phyloP scores from a whole-genome alignment of 352 stramenopile species.

The Phytophthora citrophthora region DNA sequence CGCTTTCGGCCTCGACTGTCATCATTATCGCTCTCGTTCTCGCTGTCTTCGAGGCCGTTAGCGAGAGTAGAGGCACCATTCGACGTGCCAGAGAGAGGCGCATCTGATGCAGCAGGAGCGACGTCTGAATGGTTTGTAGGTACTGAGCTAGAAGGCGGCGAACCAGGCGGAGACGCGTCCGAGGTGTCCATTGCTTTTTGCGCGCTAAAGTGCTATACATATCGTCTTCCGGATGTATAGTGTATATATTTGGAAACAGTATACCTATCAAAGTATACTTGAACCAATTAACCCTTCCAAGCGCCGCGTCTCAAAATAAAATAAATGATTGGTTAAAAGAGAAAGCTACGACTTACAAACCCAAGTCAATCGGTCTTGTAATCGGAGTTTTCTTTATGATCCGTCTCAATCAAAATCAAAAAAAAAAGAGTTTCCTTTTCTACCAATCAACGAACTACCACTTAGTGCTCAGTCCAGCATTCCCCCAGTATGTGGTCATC shows the following conservation, averaged over 20 bases:
- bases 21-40: constrained; percentile 39
- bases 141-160: constrained; percentile 17
- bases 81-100: constrained; percentile 9
- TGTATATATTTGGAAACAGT: neutral
- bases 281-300: no score
- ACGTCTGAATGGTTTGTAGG: neutral
- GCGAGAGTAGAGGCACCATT: neutral
- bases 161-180: constrained; percentile 21
- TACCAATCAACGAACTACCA: no score
- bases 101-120: neutral
- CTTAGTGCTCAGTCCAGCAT: neutral
- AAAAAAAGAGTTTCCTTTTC: no score
- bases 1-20: constrained; percentile 52
- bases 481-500: constrained; percentile 25
- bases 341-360: no score
- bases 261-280: no score
- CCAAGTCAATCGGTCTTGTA: no score
- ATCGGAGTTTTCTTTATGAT: no score
- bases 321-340: no score
- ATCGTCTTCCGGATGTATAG: neutral
- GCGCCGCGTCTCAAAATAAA: no score
- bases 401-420: no score
- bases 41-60: constrained; percentile 35
- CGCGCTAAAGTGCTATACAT: no score
- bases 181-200: constrained; percentile 14